phyloP scores from a whole-genome alignment of 192 early-diverging fungal genomes.

The Backusella parvicylindrica region DNA sequence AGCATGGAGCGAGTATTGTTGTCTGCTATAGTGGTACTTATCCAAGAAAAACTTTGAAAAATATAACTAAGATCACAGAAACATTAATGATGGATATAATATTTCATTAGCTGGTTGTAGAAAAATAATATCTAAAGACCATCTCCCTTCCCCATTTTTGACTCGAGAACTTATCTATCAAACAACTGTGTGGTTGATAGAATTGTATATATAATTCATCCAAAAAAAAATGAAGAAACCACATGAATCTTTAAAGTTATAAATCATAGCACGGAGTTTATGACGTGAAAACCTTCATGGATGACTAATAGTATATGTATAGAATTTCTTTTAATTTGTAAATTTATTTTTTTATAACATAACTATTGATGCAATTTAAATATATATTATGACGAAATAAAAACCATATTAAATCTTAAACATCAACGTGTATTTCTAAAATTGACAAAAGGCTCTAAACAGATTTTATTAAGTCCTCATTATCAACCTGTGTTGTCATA shows the following conservation, averaged over 20 bases:
- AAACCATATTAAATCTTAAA: neutral
- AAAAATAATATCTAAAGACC: neutral
- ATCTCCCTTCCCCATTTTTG: neutral
- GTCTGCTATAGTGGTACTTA: neutral
- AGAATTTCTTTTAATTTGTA: neutral
- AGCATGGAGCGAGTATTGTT: neutral
- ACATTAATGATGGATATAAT: neutral
- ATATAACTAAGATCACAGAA: neutral
- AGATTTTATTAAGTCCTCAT: neutral
- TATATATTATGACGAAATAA: neutral
- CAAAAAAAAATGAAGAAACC: neutral
- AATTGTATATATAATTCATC: neutral
- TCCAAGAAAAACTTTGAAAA: neutral
- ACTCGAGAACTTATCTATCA: neutral
- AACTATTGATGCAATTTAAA: neutral
- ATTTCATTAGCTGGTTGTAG: neutral
- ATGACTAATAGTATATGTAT: neutral
- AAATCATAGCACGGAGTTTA: neutral
- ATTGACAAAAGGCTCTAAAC: neutral
- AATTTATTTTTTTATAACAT: neutral
- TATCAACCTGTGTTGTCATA: neutral
- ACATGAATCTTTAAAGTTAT: neutral
- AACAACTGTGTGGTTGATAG: neutral
- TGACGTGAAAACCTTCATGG: neutral
- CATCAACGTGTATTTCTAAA: neutral